These are phyloP conservation scores for Fusarium verticillioides DNA, from an alignment of 2,329 filamentous ascomycete species.

Conservation along the genomic window DNA sequence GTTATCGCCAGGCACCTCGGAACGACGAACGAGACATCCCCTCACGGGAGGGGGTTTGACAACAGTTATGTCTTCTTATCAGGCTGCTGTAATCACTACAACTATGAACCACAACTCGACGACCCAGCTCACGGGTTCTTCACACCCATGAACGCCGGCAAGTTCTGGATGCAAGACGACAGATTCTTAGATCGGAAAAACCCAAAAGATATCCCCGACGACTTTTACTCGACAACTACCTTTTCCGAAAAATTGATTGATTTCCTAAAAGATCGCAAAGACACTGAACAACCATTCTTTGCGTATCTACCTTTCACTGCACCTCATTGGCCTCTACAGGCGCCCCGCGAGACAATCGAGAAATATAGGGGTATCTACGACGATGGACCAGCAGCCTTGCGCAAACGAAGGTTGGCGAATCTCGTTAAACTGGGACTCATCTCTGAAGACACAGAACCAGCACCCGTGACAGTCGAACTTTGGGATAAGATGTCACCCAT, in stretches of 20 bases:
- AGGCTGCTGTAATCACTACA: constrained; percentile 63
- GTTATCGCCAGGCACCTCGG: constrained; percentile 27
- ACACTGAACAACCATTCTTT: constrained; percentile 44
- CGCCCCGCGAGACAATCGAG: constrained; percentile 62
- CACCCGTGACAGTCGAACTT: constrained; percentile 15
- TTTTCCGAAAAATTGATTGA: constrained; percentile 63
- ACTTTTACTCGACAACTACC: constrained; percentile 64
- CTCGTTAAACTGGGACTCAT: constrained; percentile 56
- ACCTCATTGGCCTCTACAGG: constrained; percentile 72
- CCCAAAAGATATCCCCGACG: constrained; percentile 54
- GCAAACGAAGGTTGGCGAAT: constrained; percentile 55
- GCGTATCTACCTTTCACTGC: constrained; percentile 61
- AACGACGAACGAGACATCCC: constrained; percentile 16
- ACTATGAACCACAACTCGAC: constrained; percentile 41
- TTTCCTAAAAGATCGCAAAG: constrained; percentile 55
- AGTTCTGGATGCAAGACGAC: constrained; percentile 56
- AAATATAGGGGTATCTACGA: constrained; percentile 68
- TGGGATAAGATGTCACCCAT: constrained; percentile 11
- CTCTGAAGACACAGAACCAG: constrained; percentile 43
- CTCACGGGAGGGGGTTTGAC: constrained; percentile 51
- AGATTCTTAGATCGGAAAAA: constrained; percentile 47
- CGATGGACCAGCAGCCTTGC: constrained; percentile 64
- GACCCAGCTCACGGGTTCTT: constrained; percentile 34
- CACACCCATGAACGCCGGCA: constrained; percentile 29
- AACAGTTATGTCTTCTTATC: constrained; percentile 55